These are phyloP conservation scores for Kazachstania viticola DNA, from an alignment of 805 yeast species.

Conservation along the genomic window DNA sequence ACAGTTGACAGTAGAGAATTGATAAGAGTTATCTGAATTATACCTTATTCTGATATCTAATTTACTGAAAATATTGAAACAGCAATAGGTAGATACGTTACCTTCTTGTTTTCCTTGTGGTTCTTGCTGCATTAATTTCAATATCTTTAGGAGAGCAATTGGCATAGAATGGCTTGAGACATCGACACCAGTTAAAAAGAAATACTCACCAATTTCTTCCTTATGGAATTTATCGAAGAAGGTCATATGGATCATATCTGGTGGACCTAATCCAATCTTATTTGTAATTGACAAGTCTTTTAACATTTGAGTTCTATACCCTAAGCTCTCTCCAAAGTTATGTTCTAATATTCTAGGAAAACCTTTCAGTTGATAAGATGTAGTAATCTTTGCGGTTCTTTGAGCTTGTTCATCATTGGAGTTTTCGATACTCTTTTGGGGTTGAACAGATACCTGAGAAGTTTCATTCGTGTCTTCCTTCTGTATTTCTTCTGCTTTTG, in stretches of 20 bases:
- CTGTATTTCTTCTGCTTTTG: too few species aligned
- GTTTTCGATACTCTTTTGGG: too few species aligned
- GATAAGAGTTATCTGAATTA: conserved; percentile 24
- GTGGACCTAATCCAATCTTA: conserved; percentile 51
- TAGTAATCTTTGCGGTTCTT: too few species aligned
- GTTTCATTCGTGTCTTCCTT: neutral
- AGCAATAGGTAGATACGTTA: conserved; percentile 40
- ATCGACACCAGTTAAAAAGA: conserved; percentile 37
- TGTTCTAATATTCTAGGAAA: conserved; percentile 22
- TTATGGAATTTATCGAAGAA: conserved; percentile 29
- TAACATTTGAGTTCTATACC: conserved; percentile 15
- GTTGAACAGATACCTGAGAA: too few species aligned
- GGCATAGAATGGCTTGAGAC: conserved; percentile 36
- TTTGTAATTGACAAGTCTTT: conserved; percentile 9
- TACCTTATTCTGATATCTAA: conserved; percentile 65
- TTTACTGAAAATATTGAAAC: conserved; percentile 61
- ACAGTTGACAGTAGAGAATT: conserved; percentile 22
- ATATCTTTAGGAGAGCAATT: conserved; percentile 34
- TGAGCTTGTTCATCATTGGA: too few species aligned
- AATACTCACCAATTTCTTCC: conserved; percentile 41
- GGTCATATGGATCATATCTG: conserved; percentile 48
- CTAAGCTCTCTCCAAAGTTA: conserved; percentile 24
- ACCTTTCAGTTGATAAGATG: too few species aligned
- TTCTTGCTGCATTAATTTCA: conserved; percentile 18
- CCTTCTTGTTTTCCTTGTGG: conserved; percentile 10